A percentile compares a stretch with the other conserved stretches of the same genome.
These are phyloP conservation scores for Metschnikowia lachancei DNA, from an alignment of 805 yeast species.

Conservation along the genomic window DNA sequence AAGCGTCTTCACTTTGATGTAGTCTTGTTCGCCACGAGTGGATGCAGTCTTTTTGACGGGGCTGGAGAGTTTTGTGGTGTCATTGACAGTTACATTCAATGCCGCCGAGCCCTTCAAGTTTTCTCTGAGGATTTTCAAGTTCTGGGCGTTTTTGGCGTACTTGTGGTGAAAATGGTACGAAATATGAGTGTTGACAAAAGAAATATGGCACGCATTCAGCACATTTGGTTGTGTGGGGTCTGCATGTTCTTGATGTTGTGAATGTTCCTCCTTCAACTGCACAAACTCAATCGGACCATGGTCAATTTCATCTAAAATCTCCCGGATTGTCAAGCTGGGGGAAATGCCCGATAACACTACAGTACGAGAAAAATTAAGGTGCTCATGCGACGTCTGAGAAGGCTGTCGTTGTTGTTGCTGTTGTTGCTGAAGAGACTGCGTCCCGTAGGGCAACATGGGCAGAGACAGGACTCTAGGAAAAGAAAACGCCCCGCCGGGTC, in stretches of 20 bases:
- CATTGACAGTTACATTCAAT: conserved; percentile 30
- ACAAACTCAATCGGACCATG: conserved; percentile 64
- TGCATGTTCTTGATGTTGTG: too few species aligned
- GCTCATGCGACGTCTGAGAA: conserved; percentile 23
- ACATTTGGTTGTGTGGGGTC: too few species aligned
- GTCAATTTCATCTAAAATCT: conserved; percentile 46
- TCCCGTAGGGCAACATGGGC: conserved; percentile 3
- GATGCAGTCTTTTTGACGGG: neutral
- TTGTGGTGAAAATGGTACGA: conserved; percentile 34
- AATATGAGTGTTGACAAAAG: conserved; percentile 36
- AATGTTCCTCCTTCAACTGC: neutral
- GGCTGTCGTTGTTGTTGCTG: conserved; percentile 10
- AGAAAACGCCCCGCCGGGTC: neutral
- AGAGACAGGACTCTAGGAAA: conserved; percentile 8
- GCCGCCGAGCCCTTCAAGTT: conserved; percentile 26
- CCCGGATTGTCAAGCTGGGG: conserved; percentile 25
- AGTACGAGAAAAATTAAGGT: conserved; percentile 38
- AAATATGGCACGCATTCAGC: conserved; percentile 31
- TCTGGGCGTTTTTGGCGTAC: conserved; percentile 27
- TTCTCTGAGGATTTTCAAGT: conserved; percentile 25
- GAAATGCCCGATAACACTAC: conserved; percentile 32
- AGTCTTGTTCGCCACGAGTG: conserved; percentile 2
- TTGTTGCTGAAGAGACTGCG: neutral
- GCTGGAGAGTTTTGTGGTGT: neutral
- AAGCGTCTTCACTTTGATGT: conserved; percentile 38